Evolutionary conservation across 352 stramenopile species (phyloP).

Genomic region (Phytophthora sp.): DNA sequence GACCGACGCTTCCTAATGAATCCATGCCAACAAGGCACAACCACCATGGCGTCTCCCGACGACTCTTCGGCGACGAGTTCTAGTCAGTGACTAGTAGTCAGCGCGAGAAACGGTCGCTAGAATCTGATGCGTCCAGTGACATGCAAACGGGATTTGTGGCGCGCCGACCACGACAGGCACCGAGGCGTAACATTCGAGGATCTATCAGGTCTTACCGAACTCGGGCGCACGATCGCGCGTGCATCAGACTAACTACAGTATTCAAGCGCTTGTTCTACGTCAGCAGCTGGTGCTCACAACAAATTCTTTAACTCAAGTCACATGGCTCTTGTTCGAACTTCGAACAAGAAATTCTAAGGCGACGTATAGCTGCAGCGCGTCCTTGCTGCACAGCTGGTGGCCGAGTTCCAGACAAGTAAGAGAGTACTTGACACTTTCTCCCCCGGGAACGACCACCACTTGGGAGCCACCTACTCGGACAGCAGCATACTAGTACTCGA

Average conservation of each 20-base stretch:
- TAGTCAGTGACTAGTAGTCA: background rate
- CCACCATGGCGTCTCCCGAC: slow-evolving; percentile 6
- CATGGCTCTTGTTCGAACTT: background rate
- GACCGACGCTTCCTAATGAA: too few species aligned
- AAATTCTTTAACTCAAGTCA: slow-evolving; percentile 29
- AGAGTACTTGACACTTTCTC: slow-evolving; percentile 24
- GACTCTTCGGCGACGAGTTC: too few species aligned
- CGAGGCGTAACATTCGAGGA: slow-evolving; percentile 19
- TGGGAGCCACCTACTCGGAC: slow-evolving; percentile 20
- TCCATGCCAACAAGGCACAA: too few species aligned
- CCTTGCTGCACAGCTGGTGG: too few species aligned
- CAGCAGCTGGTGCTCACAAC: slow-evolving; percentile 20
- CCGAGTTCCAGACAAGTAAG: slow-evolving; percentile 27
- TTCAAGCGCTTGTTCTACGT: slow-evolving; percentile 19
- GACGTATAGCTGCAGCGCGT: background rate
- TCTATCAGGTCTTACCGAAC: slow-evolving; percentile 29
- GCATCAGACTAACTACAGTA: slow-evolving; percentile 15
- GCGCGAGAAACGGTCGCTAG: slow-evolving; percentile 22
- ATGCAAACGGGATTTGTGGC: slow-evolving; percentile 14
- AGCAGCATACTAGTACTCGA: background rate
- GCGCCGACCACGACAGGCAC: background rate
- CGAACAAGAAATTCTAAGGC: too few species aligned
- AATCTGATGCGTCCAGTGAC: slow-evolving; percentile 17
- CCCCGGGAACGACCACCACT: slow-evolving; percentile 12
- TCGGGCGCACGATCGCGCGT: slow-evolving; percentile 16